phyloP scores from a whole-genome alignment of 2,329 filamentous ascomycete species.

The Xylaria sp. region DNA sequence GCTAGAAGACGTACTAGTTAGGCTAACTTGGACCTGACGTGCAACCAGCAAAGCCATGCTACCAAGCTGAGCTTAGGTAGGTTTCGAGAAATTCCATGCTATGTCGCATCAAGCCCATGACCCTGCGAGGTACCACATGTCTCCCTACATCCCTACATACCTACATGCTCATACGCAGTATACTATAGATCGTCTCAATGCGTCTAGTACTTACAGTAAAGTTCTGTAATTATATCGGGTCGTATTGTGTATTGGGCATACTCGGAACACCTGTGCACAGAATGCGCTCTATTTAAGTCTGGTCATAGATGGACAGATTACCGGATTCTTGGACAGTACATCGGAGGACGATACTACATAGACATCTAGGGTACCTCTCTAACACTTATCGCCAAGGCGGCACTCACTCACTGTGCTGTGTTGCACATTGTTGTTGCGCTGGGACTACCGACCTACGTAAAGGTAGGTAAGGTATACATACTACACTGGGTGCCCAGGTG shows the following conservation, averaged over 20 bases:
- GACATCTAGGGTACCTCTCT: background rate
- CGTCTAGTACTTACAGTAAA: background rate
- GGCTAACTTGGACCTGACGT: background rate
- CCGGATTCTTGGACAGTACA: background rate
- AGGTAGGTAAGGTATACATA: background rate
- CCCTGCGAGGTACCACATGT: background rate
- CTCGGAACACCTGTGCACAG: no score
- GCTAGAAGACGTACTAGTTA: background rate
- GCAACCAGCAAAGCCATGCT: background rate
- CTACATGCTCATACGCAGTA: background rate
- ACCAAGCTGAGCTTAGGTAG: background rate
- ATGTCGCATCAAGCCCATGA: background rate
- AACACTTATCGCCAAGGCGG: background rate
- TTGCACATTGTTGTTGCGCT: background rate
- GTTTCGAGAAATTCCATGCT: background rate
- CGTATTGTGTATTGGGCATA: no score
- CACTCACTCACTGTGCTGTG: background rate
- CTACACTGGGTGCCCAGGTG: background rate
- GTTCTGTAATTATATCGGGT: no score
- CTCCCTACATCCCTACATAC: background rate
- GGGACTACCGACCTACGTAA: background rate
- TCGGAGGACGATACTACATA: background rate
- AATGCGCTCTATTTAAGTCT: background rate
- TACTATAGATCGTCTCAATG: background rate
- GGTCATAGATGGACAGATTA: background rate